phyloP scores from a whole-genome alignment of 345 rosid genomes.

The Melastoma malabathricum region DNA sequence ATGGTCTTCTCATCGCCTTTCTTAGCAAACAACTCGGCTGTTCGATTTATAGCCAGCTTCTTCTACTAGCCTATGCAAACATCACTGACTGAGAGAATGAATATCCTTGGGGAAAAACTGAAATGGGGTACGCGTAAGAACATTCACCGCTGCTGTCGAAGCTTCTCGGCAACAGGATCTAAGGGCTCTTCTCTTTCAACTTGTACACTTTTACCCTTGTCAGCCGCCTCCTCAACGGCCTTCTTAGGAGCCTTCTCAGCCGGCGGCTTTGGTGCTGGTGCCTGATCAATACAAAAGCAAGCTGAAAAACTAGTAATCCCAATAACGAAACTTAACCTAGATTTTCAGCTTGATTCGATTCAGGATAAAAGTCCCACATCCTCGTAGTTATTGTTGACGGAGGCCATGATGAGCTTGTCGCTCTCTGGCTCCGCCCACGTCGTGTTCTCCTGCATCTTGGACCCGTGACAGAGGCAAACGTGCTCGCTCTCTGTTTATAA shows the following conservation, averaged over 20 bases:
- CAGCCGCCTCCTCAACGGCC: conserved; percentile 15
- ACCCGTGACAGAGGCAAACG: too few relatives aligned
- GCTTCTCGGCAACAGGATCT: conserved; percentile 39
- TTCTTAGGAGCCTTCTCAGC: conserved; percentile 25
- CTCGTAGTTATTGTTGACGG: too few relatives aligned
- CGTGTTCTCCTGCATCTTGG: too few relatives aligned
- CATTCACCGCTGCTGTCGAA: conserved; percentile 32
- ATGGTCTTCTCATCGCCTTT: conserved; percentile 46
- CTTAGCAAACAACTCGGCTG: conserved; percentile 55
- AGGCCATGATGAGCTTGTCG: too few relatives aligned
- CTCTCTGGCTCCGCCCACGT: too few relatives aligned
- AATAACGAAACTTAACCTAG: too few relatives aligned
- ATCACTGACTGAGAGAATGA: not conserved
- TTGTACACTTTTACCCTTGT: conserved; percentile 21
- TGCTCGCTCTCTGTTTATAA: too few relatives aligned
- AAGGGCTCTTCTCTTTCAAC: conserved; percentile 16
- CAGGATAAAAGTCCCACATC: too few relatives aligned
- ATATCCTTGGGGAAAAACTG: not conserved
- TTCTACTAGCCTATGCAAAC: conserved; percentile 61
- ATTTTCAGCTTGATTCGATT: too few relatives aligned
- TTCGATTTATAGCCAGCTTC: conserved; percentile 76
- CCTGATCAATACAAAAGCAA: conserved; percentile 10
- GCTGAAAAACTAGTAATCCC: not conserved
- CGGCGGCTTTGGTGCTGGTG: conserved; percentile 18
- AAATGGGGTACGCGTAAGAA: not conserved